A percentile compares a stretch with the other conserved stretches of the same genome.
Evolutionary conservation across 768 basidiomycete species (phyloP).

Genomic region (Russula brevipes): DNA sequence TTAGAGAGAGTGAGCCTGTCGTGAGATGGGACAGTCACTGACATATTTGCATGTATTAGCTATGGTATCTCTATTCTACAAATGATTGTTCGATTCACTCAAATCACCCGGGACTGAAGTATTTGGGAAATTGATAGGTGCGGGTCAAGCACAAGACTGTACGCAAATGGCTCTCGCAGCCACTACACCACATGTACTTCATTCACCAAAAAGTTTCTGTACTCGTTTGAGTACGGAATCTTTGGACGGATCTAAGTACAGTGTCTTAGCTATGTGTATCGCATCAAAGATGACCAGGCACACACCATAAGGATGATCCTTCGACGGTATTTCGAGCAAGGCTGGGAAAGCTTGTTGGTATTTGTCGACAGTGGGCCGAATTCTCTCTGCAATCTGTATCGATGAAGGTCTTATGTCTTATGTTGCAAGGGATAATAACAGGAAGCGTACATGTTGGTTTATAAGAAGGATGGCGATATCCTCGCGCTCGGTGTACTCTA

Average conservation of each 20-base stretch:
- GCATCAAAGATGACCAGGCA: conserved; percentile 18
- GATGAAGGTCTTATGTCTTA: conserved; percentile 6
- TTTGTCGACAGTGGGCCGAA: conserved; percentile 88
- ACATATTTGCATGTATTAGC: conserved; percentile 27
- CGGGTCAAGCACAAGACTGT: neutral
- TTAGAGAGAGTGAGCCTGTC: conserved; percentile 65
- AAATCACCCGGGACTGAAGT: neutral
- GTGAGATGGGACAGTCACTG: conserved; percentile 50
- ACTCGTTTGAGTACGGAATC: conserved; percentile 95
- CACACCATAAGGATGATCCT: conserved; percentile 96
- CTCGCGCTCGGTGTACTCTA: conserved; percentile 89
- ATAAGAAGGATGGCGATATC: conserved; percentile 96
- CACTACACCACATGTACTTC: conserved; percentile 26
- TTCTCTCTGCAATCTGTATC: conserved; percentile 89
- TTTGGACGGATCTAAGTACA: conserved; percentile 76
- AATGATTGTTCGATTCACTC: neutral
- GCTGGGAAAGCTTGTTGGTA: conserved; percentile 97
- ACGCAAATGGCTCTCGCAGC: conserved; percentile 1
- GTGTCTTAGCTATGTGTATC: conserved; percentile 22
- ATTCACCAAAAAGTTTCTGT: conserved; percentile 94
- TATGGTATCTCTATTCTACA: conserved; percentile 17
- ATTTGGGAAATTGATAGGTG: neutral
- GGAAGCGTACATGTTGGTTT: conserved; percentile 85
- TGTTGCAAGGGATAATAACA: neutral
- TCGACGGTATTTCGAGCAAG: conserved; percentile 94